These are phyloP conservation scores for Imleria badia DNA, from an alignment of 768 basidiomycete species.

Conservation along the genomic window DNA sequence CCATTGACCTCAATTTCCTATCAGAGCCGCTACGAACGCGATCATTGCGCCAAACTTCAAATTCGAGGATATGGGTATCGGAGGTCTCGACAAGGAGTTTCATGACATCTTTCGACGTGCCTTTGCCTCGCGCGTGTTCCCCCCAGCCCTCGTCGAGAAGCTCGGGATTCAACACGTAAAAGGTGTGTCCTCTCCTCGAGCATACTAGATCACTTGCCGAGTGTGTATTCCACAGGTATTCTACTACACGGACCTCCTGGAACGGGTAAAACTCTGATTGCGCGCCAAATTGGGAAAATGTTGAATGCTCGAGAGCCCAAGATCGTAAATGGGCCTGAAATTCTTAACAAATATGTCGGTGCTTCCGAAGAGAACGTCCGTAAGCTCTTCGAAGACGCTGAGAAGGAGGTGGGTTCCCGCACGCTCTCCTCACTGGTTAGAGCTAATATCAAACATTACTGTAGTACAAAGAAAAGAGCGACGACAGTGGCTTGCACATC, in stretches of 20 bases:
- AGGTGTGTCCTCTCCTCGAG: conserved; percentile 47
- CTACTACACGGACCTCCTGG: conserved; percentile 95
- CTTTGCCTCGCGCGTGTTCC: conserved; percentile 98
- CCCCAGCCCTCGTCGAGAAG: conserved; percentile 94
- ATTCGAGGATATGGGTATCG: conserved; percentile 99
- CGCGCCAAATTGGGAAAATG: conserved; percentile 99
- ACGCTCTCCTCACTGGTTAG: not conserved
- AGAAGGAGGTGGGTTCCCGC: conserved; percentile 72
- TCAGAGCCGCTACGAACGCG: conserved; percentile 86
- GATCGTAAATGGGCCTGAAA: conserved; percentile 97
- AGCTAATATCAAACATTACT: not conserved
- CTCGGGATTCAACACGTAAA: conserved; percentile 98
- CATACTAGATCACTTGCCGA: not conserved
- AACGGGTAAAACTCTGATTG: conserved; percentile 97
- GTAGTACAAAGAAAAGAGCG: conserved; percentile 95
- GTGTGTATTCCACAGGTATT: conserved; percentile 56
- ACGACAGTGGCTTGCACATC: conserved; percentile 96
- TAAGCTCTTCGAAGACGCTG: conserved; percentile 97
- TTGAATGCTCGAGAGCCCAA: conserved; percentile 97
- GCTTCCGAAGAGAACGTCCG: conserved; percentile 97
- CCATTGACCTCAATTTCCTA: not conserved
- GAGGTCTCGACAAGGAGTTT: conserved; percentile 94
- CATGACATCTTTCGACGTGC: conserved; percentile 96
- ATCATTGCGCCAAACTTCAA: conserved; percentile 98
- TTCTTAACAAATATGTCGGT: conserved; percentile 96